A percentile compares a stretch with the other conserved stretches of the same genome.
Conservation (phyloP, 2,329 filamentous ascomycete species). For the Neopestalotiopsis rosae region DNA sequence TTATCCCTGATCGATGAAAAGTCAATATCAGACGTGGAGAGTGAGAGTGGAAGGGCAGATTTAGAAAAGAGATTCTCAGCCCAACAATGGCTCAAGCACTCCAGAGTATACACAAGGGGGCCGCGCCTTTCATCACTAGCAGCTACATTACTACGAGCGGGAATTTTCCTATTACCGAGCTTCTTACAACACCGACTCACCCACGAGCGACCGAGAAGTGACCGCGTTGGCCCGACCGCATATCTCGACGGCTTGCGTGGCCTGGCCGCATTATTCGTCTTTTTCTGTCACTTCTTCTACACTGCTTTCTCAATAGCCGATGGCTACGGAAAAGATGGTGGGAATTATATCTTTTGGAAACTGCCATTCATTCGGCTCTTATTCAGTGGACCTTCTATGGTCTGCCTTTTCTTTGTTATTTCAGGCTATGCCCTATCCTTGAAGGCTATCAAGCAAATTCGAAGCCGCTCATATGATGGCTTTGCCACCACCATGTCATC, state of each 20-base stretch:
- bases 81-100: slow-evolving; percentile 38
- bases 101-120: slow-evolving; percentile 34
- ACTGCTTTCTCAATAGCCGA: slow-evolving; percentile 57
- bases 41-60: slow-evolving; percentile 44
- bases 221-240: slow-evolving; percentile 55
- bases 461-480: slow-evolving; percentile 41
- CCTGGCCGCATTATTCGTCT: slow-evolving; percentile 59
- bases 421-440: slow-evolving; percentile 66
- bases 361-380: slow-evolving; percentile 59
- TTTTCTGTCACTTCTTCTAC: slow-evolving; percentile 63
- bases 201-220: slow-evolving; percentile 45
- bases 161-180: slow-evolving; percentile 57
- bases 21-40: slow-evolving; percentile 49
- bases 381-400: slow-evolving; percentile 61
- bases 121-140: slow-evolving; percentile 42
- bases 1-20: slow-evolving; percentile 50
- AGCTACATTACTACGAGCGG: slow-evolving; percentile 41
- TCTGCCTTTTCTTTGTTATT: slow-evolving; percentile 67
- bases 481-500: slow-evolving; percentile 54
- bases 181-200: slow-evolving; percentile 53
- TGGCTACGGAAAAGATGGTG: slow-evolving; percentile 50
- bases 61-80: slow-evolving; percentile 40
- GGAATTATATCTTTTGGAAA: slow-evolving; percentile 53
- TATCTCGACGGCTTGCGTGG: slow-evolving; percentile 65
- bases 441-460: slow-evolving; percentile 53